Evolutionary conservation across 495 filamentous ascomycete species (phyloP).

Genomic region (Penicilliopsis zonata): DNA sequence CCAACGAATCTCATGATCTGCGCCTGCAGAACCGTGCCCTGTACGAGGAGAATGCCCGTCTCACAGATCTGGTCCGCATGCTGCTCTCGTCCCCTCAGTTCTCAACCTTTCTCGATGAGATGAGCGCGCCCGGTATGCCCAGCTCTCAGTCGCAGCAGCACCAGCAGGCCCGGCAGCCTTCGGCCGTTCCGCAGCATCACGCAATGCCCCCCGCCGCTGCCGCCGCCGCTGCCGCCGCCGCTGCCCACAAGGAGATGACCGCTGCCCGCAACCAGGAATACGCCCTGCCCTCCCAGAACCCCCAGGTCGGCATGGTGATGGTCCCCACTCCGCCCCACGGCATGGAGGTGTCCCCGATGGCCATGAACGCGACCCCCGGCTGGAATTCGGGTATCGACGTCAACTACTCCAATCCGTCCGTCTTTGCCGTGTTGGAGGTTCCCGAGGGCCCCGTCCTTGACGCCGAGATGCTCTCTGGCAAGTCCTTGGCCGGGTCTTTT

Average conservation of each 20-base stretch:
- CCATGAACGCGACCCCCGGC: constrained; percentile 35
- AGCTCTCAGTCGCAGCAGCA: constrained; percentile 18
- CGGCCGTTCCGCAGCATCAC: constrained; percentile 7
- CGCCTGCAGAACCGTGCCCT: constrained; percentile 60
- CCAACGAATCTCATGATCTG: constrained; percentile 60
- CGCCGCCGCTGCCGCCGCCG: constrained; percentile 6
- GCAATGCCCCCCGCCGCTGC: constrained; percentile 5
- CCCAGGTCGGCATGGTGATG: constrained; percentile 58
- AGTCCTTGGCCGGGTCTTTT: constrained; percentile 39
- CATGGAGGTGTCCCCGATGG: constrained; percentile 55
- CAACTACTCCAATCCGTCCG: constrained; percentile 55
- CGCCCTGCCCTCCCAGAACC: constrained; percentile 45
- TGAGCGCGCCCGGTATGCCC: constrained; percentile 42
- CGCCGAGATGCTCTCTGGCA: constrained; percentile 50
- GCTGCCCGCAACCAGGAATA: constrained; percentile 41
- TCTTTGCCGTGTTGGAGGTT: constrained; percentile 69
- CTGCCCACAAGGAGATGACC: constrained; percentile 48
- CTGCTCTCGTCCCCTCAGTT: constrained; percentile 82
- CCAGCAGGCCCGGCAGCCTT: constrained; percentile 9
- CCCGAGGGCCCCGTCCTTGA: constrained; percentile 60
- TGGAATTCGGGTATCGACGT: constrained; percentile 44
- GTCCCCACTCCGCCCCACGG: constrained; percentile 61
- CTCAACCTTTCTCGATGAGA: constrained; percentile 64
- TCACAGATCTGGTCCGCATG: constrained; percentile 66
- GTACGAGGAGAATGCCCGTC: constrained; percentile 66